Percentiles rank a stretch among this genome's conserved stretches.
Conservation (phyloP, 2,329 filamentous ascomycete genomes). For the Mycogone perniciosa region DNA sequence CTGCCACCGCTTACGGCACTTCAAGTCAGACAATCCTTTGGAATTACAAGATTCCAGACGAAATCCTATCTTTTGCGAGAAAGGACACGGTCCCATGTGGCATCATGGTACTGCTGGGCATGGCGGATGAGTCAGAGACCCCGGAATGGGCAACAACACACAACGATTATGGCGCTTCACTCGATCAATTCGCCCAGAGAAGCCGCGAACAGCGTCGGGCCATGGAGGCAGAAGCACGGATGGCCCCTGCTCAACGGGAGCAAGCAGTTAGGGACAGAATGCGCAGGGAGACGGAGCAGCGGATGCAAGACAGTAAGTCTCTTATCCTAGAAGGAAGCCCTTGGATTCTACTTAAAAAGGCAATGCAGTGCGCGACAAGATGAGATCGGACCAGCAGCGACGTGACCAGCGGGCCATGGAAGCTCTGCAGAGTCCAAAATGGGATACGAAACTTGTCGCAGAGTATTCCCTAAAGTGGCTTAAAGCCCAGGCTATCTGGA, state of each 20-base stretch:
- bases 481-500: conserved; percentile 23
- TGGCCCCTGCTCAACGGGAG: conserved; percentile 37
- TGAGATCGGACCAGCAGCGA: conserved; percentile 34
- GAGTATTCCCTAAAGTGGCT: conserved; percentile 41
- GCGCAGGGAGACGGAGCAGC: conserved; percentile 36
- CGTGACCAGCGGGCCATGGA: conserved; percentile 41
- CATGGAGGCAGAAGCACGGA: conserved; percentile 36
- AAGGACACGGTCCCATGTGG: conserved; percentile 52
- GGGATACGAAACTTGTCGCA: conserved; percentile 42
- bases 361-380: conserved; percentile 35
- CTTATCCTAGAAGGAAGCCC: too few species aligned
- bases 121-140: conserved; percentile 44
- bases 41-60: conserved; percentile 53
- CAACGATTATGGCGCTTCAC: conserved; percentile 28
- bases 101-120: conserved; percentile 47
- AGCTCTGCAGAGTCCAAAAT: conserved; percentile 48
- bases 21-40: conserved; percentile 50
- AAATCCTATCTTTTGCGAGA: conserved; percentile 43
- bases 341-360: background rate
- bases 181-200: conserved; percentile 29
- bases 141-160: conserved; percentile 48
- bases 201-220: conserved; percentile 35
- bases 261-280: conserved; percentile 36
- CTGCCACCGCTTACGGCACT: conserved; percentile 49
- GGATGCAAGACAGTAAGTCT: conserved; percentile 40